A percentile compares a stretch with the other conserved stretches of the same genome.
Evolutionary conservation across 2,329 filamentous ascomycete genomes (phyloP).

Genomic region (Botrytis galanthina): DNA sequence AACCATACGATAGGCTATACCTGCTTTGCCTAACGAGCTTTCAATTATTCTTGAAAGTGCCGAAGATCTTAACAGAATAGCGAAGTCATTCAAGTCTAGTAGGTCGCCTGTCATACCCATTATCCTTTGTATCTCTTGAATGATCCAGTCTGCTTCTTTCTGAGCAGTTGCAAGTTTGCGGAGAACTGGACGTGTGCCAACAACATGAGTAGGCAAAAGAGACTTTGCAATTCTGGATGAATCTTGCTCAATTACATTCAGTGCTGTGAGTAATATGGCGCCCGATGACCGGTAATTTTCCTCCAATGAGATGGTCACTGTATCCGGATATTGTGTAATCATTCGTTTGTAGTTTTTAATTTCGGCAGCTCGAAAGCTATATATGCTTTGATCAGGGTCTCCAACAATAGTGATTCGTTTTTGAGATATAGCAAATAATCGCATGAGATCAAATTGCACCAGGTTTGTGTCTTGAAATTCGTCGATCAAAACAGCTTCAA

Average conservation of each 20-base stretch:
- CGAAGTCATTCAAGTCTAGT: conserved; percentile 73
- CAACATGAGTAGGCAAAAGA: conserved; percentile 74
- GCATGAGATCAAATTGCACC: conserved; percentile 93
- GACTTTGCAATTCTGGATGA: conserved; percentile 74
- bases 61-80: conserved; percentile 83
- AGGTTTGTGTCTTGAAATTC: conserved; percentile 98
- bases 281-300: conserved; percentile 94
- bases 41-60: conserved; percentile 84
- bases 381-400: conserved; percentile 97
- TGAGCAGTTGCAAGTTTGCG: conserved; percentile 68
- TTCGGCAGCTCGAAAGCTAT: conserved; percentile 91
- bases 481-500: conserved; percentile 89
- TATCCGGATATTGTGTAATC: conserved; percentile 71
- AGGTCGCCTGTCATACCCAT: conserved; percentile 70
- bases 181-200: conserved; percentile 77
- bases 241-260: conserved; percentile 90
- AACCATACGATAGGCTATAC: conserved; percentile 89
- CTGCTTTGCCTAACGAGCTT: conserved; percentile 72
- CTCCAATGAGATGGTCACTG: conserved; percentile 79
- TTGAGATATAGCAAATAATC: conserved; percentile 70
- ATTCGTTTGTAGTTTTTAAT: conserved; percentile 82
- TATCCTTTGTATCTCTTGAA: conserved; percentile 73
- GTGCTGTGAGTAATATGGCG: conserved; percentile 74
- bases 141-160: conserved; percentile 83
- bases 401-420: conserved; percentile 90